phyloP scores from a whole-genome alignment of 768 basidiomycete species.

The Termitomyces sp. region DNA sequence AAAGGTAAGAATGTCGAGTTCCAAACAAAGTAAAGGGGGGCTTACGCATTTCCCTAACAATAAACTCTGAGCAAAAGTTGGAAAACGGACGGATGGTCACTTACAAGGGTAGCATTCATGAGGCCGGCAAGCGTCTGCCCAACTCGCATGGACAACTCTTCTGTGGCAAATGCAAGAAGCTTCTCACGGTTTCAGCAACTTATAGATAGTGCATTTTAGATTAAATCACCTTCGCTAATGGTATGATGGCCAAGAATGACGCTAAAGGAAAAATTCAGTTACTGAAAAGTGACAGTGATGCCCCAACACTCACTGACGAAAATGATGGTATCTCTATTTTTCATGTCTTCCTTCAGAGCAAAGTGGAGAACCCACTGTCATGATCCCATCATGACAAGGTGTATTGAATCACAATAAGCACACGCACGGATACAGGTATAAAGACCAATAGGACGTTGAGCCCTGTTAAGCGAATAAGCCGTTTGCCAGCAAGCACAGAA shows the following conservation, averaged over 20 bases:
- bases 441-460: constrained; percentile 67
- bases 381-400: neutral
- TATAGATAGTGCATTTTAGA: neutral
- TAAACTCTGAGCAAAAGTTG: neutral
- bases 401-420: neutral
- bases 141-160: constrained; percentile 76
- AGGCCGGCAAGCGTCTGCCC: constrained; percentile 83
- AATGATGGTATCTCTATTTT: constrained; percentile 50
- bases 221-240: constrained; percentile 63
- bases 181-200: constrained; percentile 19
- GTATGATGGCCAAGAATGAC: constrained; percentile 79
- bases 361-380: constrained; percentile 76
- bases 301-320: constrained; percentile 57
- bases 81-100: constrained; percentile 12
- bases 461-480: constrained; percentile 32
- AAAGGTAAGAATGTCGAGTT: neutral
- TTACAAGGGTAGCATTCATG: constrained; percentile 78
- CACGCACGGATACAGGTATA: constrained; percentile 63
- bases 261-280: constrained; percentile 31
- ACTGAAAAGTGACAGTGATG: neutral
- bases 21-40: neutral
- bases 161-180: constrained; percentile 82
- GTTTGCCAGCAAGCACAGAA: neutral
- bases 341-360: constrained; percentile 30
- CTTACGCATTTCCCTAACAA: constrained; percentile 46